Conservation (phyloP, 495 filamentous ascomycete species). For the Talaromyces trachyspermus region DNA sequence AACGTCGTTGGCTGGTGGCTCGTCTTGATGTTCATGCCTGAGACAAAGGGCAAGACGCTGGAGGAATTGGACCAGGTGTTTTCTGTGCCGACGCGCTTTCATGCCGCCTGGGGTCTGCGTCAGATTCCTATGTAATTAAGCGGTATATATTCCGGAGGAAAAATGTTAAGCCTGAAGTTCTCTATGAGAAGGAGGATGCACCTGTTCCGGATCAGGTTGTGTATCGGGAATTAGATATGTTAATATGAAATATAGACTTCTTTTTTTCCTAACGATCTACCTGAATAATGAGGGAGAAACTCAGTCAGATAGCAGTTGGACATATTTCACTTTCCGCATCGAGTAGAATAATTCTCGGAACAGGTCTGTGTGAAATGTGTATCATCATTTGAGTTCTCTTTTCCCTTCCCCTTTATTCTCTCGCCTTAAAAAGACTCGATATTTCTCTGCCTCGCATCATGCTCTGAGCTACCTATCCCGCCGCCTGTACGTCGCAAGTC, state of each 20-base stretch:
- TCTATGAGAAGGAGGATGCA: slow-evolving; percentile 36
- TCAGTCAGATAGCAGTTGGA: slow-evolving; percentile 46
- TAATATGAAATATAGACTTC: too few relatives aligned
- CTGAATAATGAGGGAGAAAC: too few relatives aligned
- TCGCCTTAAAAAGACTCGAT: slow-evolving; percentile 65
- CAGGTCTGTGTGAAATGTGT: slow-evolving; percentile 50
- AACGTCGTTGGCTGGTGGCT: slow-evolving; percentile 43
- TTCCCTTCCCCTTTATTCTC: neutral
- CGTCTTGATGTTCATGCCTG: slow-evolving; percentile 43
- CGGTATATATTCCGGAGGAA: slow-evolving; percentile 32
- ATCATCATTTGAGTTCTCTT: slow-evolving; percentile 37
- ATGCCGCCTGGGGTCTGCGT: slow-evolving; percentile 35
- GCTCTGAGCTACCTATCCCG: slow-evolving; percentile 66
- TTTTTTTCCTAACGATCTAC: too few relatives aligned
- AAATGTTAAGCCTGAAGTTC: slow-evolving; percentile 27
- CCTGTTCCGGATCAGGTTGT: neutral
- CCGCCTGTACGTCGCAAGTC: slow-evolving; percentile 63
- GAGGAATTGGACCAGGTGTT: slow-evolving; percentile 45
- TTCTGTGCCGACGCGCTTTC: slow-evolving; percentile 41
- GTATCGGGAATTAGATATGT: neutral
- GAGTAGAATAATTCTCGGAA: slow-evolving; percentile 34
- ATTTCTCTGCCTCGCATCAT: slow-evolving; percentile 64
- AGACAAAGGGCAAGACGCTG: slow-evolving; percentile 43
- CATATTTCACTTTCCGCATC: slow-evolving; percentile 36
- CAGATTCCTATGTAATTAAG: slow-evolving; percentile 43